phyloP scores from a whole-genome alignment of 441 rosid genomes.

The Eutrema salsugineum region DNA sequence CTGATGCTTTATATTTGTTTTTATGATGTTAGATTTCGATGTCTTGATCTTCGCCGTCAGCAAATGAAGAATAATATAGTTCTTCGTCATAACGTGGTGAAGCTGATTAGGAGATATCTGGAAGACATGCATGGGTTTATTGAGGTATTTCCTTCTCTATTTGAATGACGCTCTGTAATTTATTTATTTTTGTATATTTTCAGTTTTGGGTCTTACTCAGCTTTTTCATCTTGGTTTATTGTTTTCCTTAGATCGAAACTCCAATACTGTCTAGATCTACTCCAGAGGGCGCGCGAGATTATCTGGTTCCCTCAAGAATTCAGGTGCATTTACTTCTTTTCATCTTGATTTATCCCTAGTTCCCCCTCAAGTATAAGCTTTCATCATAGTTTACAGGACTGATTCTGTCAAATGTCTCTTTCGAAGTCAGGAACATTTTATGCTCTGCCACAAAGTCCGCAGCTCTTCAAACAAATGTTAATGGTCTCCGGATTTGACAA shows the following conservation, averaged over 20 bases:
- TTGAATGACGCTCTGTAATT: not conserved
- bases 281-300: slow-evolving; percentile 99
- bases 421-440: slow-evolving; percentile 98
- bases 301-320: slow-evolving; percentile 95
- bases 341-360: not conserved
- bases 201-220: not conserved
- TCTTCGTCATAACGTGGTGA: slow-evolving; percentile 87
- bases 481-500: slow-evolving; percentile 98
- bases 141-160: slow-evolving; percentile 51
- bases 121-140: slow-evolving; percentile 84
- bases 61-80: slow-evolving; percentile 79
- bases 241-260: slow-evolving; percentile 89
- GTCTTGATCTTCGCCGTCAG: slow-evolving; percentile 90
- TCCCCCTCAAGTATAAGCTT: slow-evolving; percentile 2
- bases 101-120: slow-evolving; percentile 77
- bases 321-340: slow-evolving; percentile 57
- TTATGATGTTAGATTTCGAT: slow-evolving; percentile 56
- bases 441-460: slow-evolving; percentile 98
- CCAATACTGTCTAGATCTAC: slow-evolving; percentile 96
- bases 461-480: slow-evolving; percentile 93
- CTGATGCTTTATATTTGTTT: not conserved
- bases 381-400: slow-evolving; percentile 28
- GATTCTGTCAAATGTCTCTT: slow-evolving; percentile 43
- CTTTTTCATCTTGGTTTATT: slow-evolving; percentile 42
- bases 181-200: not conserved